Evolutionary conservation across 2,329 filamentous ascomycete genomes (phyloP), one percentile per base, ranked within the genome.

Genomic region (Corynespora cassiicola): DNA sequence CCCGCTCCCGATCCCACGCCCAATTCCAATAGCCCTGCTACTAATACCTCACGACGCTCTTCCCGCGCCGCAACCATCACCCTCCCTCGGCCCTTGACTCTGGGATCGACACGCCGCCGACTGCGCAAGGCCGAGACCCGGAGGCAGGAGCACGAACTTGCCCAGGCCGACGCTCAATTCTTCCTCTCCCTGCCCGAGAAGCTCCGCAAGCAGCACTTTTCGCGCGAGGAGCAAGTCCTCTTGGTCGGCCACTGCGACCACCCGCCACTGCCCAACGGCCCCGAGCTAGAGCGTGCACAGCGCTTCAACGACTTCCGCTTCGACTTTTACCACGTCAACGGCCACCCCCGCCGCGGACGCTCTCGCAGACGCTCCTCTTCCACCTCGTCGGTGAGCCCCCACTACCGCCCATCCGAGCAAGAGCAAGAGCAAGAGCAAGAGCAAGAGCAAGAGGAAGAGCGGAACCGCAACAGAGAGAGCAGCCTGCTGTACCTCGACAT

Each of bases 161-260:
- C 77, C 36, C 75, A 77, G 38, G 75, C 77, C 19, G 82, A 88
- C 54, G 80, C 80, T 37, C 75, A 80, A 47, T 89, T 87, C 74
- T 90, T 85, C 63, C 74, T 84, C 36, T 81, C 77, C 15, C 74
- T 90, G 26, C 87, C 88, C 14, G 81, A 87, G 47, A 90, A 89
- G 66, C 78, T 90, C 48, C 84, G 82, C 59, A 80, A 82, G 50
- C 82, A 80, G 50, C 81, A 87, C 46, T 86, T 90, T 63, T 85
- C 84, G 16, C 76, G 74, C 31, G 85, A 90, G 65, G 88, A 94
- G 68, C 86, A 86, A 53, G 70, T 79, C 27, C 67, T 83, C 41
- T 73, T 86, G 39, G 79, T 79, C 25, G 74, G 74, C 38, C 75
- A 77, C 35, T 74, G 76, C 34, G 72, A 79, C 50, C 76, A 42